Evolutionary conservation across 345 rosid genomes (phyloP).

Genomic region (Gossypium thurberi): DNA sequence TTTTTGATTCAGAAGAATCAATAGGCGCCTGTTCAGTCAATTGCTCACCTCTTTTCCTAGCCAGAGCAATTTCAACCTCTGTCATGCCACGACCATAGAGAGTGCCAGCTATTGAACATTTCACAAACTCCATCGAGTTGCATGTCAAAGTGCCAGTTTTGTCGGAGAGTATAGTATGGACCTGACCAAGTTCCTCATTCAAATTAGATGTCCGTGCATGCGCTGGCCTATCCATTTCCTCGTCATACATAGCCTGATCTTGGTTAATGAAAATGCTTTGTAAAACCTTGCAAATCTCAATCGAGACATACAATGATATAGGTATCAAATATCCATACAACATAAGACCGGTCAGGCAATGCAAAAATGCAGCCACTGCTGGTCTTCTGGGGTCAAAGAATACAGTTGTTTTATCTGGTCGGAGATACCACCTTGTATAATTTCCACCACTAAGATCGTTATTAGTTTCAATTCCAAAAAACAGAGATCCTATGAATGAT

Average conservation of each 20-base stretch:
- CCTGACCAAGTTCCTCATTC: conserved; percentile 94
- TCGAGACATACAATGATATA: conserved; percentile 76
- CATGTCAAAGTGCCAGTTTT: conserved; percentile 96
- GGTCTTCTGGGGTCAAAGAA: conserved; percentile 58
- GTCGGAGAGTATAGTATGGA: conserved; percentile 72
- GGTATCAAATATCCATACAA: conserved; percentile 90
- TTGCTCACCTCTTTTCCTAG: conserved; percentile 27
- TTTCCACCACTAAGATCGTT: conserved; percentile 42
- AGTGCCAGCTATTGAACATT: conserved; percentile 70
- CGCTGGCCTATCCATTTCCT: conserved; percentile 59
- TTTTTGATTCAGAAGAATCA: conserved; percentile 15
- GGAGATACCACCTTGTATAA: conserved; percentile 71
- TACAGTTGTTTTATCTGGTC: conserved; percentile 50
- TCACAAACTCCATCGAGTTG: conserved; percentile 92
- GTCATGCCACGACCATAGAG: conserved; percentile 74
- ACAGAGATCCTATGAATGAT: conserved; percentile 59
- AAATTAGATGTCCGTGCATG: conserved; percentile 86
- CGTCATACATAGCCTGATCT: conserved; percentile 65
- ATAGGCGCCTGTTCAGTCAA: conserved; percentile 17
- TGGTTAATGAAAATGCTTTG: conserved; percentile 88
- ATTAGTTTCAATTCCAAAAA: conserved; percentile 54
- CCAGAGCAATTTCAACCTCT: conserved; percentile 63
- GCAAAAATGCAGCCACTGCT: conserved; percentile 58
- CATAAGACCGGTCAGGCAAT: conserved; percentile 87
- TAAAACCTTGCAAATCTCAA: conserved; percentile 83